These are phyloP conservation scores for Tilletia walkeri DNA, from an alignment of 1,284 basidiomycete genomes.

Conservation along the genomic window DNA sequence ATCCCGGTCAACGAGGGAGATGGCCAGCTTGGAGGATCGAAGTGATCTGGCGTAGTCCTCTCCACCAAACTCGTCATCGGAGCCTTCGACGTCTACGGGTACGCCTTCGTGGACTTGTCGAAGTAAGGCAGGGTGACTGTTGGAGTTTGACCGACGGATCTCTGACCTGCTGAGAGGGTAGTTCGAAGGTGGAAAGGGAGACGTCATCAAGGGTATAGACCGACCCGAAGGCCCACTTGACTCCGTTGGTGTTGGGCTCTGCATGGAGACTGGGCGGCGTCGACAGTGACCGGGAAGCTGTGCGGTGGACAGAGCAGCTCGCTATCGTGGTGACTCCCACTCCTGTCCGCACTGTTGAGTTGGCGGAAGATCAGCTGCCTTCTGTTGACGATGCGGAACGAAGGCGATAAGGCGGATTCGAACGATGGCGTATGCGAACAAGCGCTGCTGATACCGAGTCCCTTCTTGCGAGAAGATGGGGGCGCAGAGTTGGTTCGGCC, in stretches of 20 bases:
- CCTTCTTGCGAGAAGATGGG: too few relatives aligned
- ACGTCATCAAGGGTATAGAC: not conserved
- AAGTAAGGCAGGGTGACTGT: not conserved
- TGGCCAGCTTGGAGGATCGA: constrained; percentile 1
- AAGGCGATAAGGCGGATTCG: too few relatives aligned
- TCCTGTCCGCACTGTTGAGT: too few relatives aligned
- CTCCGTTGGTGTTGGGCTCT: not conserved
- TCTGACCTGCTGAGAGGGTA: not conserved
- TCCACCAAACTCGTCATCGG: constrained; percentile 15
- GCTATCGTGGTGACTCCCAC: too few relatives aligned
- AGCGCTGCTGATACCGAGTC: too few relatives aligned
- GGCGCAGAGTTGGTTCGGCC: too few relatives aligned
- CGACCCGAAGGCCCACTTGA: not conserved
- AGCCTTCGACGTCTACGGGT: constrained; percentile 12
- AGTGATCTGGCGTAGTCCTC: constrained; percentile 4
- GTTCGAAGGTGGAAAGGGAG: not conserved
- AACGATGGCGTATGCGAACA: too few relatives aligned
- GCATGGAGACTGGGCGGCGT: not conserved
- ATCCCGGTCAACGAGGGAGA: not conserved
- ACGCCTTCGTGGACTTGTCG: constrained; percentile 4
- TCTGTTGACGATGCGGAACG: too few relatives aligned
- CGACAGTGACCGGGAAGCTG: too few relatives aligned
- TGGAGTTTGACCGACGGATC: not conserved
- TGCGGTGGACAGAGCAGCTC: too few relatives aligned
- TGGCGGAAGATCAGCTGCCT: too few relatives aligned